Percentiles rank a stretch among this genome's conserved stretches.
These are phyloP conservation scores for Elsinoe ampelina DNA, from an alignment of 2,329 filamentous ascomycete species.

Conservation along the genomic window DNA sequence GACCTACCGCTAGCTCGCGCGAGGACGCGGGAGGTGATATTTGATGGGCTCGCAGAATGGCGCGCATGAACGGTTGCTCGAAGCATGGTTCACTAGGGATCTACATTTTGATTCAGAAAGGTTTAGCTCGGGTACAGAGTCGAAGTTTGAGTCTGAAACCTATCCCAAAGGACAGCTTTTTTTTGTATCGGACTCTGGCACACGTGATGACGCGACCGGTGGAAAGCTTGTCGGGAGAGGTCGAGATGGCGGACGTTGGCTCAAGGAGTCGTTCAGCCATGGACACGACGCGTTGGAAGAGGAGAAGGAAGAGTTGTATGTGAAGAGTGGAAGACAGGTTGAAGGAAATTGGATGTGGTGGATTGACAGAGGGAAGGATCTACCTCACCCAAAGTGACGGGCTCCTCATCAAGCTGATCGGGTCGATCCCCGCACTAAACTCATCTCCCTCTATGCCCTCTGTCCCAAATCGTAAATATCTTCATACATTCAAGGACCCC, in stretches of 20 bases:
- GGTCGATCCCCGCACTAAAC: neutral
- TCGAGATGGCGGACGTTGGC: neutral
- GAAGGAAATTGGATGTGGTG: neutral
- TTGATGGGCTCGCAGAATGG: neutral
- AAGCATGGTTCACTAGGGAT: constrained; percentile 11
- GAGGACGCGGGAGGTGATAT: neutral
- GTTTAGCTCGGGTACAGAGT: constrained; percentile 2
- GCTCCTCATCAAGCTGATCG: neutral
- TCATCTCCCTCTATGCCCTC: neutral
- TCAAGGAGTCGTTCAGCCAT: neutral
- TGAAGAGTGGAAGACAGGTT: neutral
- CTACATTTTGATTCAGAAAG: constrained; percentile 6
- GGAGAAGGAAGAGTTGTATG: neutral
- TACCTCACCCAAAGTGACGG: constrained; percentile 1
- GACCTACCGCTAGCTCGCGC: neutral
- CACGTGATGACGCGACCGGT: constrained; percentile 4
- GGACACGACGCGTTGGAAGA: neutral
- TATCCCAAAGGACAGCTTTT: neutral
- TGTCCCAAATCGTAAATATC: neutral
- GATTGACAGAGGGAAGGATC: neutral
- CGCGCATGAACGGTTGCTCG: constrained; percentile 11
- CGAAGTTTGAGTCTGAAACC: constrained; percentile 12
- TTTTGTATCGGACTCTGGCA: neutral
- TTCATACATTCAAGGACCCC: neutral
- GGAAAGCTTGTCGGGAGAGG: neutral